These are phyloP conservation scores for Blastocystis sp. DNA, from an alignment of 352 stramenopile species.

Conservation along the genomic window DNA sequence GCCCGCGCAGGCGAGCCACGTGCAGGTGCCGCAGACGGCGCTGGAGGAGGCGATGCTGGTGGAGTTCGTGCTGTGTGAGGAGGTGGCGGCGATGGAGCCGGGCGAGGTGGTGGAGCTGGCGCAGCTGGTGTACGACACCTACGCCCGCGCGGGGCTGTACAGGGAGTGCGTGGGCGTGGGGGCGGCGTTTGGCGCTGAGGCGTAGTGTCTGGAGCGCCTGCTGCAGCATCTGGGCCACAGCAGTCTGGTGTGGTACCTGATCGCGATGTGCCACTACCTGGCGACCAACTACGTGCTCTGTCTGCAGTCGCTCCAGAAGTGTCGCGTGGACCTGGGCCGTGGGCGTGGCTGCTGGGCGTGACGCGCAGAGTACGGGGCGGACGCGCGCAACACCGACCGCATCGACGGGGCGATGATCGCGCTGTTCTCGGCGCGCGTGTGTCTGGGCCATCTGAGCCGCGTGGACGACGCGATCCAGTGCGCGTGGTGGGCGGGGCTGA, in stretches of 20 bases:
- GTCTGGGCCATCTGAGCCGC: constrained; percentile 29
- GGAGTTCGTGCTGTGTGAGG: not conserved
- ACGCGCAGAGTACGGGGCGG: not conserved
- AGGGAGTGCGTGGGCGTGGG: not conserved
- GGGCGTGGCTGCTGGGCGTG: not conserved
- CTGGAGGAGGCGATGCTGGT: constrained; percentile 29
- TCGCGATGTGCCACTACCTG: not conserved
- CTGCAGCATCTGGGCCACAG: constrained; percentile 14
- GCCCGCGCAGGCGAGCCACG: not conserved
- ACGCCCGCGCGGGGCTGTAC: not conserved
- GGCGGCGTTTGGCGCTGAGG: not conserved
- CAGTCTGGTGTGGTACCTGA: constrained; percentile 28
- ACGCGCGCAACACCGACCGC: not conserved
- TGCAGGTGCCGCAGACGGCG: constrained; percentile 4
- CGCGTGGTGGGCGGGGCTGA: not conserved
- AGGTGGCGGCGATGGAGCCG: not conserved
- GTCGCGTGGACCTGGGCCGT: not conserved
- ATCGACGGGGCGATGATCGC: not conserved
- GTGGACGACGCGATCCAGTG: constrained; percentile 13
- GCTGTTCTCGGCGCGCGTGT: constrained; percentile 29
- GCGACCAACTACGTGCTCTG: constrained; percentile 4
- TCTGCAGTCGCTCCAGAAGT: constrained; percentile 27
- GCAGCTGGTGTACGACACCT: constrained; percentile 11
- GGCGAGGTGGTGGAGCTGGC: not conserved
- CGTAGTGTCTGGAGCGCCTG: constrained; percentile 22